Conservation (phyloP, 768 basidiomycete species). For the Pisolithus microcarpus region DNA sequence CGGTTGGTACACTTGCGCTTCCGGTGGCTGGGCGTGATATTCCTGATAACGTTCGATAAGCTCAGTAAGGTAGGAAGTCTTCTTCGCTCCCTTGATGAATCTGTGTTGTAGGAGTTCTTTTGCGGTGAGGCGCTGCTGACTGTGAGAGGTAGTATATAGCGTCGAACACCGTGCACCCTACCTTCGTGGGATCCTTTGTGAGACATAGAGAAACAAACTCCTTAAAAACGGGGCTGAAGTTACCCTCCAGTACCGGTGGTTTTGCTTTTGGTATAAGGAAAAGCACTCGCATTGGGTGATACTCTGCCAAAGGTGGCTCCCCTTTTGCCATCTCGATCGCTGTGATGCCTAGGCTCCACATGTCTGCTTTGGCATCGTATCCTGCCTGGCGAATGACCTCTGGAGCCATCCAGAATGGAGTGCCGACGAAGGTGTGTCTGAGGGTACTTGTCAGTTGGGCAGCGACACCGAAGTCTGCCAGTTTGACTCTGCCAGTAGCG, state of each 20-base stretch:
- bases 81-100: conserved; percentile 81
- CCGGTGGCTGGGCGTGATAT: conserved; percentile 55
- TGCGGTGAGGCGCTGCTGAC: conserved; percentile 73
- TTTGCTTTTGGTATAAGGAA: conserved; percentile 98
- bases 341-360: conserved; percentile 98
- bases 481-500: conserved; percentile 87
- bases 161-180: conserved; percentile 30
- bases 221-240: conserved; percentile 81
- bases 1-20: conserved; percentile 49
- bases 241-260: conserved; percentile 82
- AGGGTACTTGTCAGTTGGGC: conserved; percentile 92
- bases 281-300: conserved; percentile 97
- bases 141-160: conserved; percentile 7
- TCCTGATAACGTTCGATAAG: conserved; percentile 85
- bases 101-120: conserved; percentile 90
- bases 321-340: conserved; percentile 98
- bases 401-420: conserved; percentile 98
- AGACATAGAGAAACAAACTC: conserved; percentile 88
- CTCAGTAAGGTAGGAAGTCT: conserved; percentile 78
- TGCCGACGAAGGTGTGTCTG: conserved; percentile 95
- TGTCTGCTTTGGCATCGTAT: conserved; percentile 92
- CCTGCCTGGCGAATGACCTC: conserved; percentile 97
- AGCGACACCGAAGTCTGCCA: conserved; percentile 98
- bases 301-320: conserved; percentile 92
- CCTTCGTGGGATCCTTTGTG: conserved; percentile 82